phyloP scores from a whole-genome alignment of 306 rosid genomes.

The Glycine tomentella region DNA sequence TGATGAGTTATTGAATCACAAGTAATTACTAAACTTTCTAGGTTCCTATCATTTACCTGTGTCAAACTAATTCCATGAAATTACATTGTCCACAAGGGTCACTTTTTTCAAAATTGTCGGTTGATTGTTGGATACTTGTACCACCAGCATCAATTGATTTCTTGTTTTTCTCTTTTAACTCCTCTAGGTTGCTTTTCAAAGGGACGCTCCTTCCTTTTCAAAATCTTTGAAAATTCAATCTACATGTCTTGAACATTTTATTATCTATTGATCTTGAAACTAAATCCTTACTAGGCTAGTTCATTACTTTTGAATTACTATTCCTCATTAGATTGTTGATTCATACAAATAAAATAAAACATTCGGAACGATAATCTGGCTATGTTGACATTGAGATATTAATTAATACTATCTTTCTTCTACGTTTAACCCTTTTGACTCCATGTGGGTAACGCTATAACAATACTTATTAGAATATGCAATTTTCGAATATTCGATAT shows the following conservation, averaged over 20 bases:
- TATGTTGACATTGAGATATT: not conserved
- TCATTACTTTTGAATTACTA: not conserved
- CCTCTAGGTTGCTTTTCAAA: not conserved
- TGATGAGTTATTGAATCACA: slow-evolving; percentile 6
- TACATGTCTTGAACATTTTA: not conserved
- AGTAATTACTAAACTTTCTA: not conserved
- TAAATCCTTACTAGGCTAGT: not conserved
- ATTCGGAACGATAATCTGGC: too few relatives aligned
- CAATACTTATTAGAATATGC: too few relatives aligned
- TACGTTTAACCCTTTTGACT: slow-evolving; percentile 2
- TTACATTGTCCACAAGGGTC: slow-evolving; percentile 9
- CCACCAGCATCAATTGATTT: not conserved
- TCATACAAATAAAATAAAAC: not conserved
- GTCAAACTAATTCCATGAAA: not conserved
- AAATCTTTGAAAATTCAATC: not conserved
- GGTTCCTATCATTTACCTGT: not conserved
- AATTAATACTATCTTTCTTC: not conserved
- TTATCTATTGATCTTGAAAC: not conserved
- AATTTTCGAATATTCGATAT: not conserved
- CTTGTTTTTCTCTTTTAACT: not conserved
- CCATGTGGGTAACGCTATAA: not conserved
- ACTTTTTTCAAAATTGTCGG: slow-evolving; percentile 18
- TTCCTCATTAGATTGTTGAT: not conserved
- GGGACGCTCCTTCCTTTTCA: not conserved
- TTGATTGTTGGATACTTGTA: not conserved